Evolutionary conservation across 2,329 filamentous ascomycete species (phyloP), one percentile per base, ranked within the genome.

Genomic region (Coniochaeta sp.): DNA sequence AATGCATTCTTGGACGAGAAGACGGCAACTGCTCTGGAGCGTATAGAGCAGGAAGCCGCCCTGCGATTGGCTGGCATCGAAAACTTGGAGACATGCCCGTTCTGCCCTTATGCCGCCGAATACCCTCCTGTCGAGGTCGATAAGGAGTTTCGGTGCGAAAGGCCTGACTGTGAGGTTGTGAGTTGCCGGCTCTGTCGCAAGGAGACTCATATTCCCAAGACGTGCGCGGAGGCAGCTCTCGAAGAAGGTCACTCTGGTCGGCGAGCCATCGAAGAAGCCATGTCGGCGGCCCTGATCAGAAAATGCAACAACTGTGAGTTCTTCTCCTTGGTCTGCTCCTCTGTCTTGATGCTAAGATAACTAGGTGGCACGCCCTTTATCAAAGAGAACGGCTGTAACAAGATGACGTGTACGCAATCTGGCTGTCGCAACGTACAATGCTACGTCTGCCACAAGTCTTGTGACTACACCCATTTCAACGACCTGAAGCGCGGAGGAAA

Each of bases 371-470:
- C 85, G n/a, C 85, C 87, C 0, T 95, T 93, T 66, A 82, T 96
- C 70, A 96, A 96, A 69, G 82, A 87, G 38, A 71, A 77, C 34
- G 91, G 91, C 2, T 96, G 91, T 75, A 96, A 96, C 75, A 93
- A 93, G 73, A 90, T 96, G 83, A 80, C 72, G 0, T 96, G 91
- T 71, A 77, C 82, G 0, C 80, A 81, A n/a, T 57, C 68, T 44
- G 73, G 74, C 1, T 87, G 84, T 61, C 5, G 59, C 2, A 81
- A 84, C 52, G 67, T 81, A 0, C 83, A 86, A 64, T 89, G 87
- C 68, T 91, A 92, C 66, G 79, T 91, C 47, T 96, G 91, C 74
- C 86, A 85, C 24, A 78, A 87, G 66, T 82, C 83, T 1, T 83
- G 80, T 60, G 74, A 81, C 60, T 95, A 96, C 67, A 65, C 76